Percentiles rank a stretch among this genome's conserved stretches.
These are phyloP conservation scores for Podaxis sp. DNA, from an alignment of 768 basidiomycete species.

Conservation along the genomic window DNA sequence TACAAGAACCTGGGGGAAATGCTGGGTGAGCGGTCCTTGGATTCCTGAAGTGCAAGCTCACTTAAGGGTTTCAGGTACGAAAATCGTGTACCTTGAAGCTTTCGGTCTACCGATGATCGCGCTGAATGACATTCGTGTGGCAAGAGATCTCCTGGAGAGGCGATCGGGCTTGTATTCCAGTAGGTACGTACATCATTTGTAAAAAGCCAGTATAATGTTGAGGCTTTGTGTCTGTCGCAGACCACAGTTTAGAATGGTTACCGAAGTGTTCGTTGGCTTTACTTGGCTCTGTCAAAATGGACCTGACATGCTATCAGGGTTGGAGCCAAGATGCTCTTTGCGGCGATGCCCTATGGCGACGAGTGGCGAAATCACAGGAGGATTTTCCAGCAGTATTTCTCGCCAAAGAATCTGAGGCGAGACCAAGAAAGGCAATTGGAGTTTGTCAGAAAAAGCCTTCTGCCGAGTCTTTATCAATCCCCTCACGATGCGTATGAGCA, in stretches of 20 bases:
- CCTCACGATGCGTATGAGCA: conserved; percentile 8
- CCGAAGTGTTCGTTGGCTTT: neutral
- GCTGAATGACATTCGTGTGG: conserved; percentile 25
- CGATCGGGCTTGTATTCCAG: conserved; percentile 29
- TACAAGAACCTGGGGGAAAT: conserved; percentile 13
- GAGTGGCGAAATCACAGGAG: conserved; percentile 15
- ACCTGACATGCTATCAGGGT: neutral
- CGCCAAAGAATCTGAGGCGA: neutral
- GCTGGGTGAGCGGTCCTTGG: conserved; percentile 10
- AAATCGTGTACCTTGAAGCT: conserved; percentile 18
- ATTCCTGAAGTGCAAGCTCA: neutral
- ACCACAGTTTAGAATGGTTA: neutral
- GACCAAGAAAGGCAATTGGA: conserved; percentile 4
- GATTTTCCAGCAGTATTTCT: conserved; percentile 13
- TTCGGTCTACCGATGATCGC: conserved; percentile 25
- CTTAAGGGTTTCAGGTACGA: neutral
- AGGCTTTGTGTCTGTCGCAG: neutral
- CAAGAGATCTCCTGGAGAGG: conserved; percentile 26
- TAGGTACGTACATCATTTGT: neutral
- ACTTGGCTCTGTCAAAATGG: neutral
- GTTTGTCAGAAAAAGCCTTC: conserved; percentile 1
- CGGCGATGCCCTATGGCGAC: conserved; percentile 12
- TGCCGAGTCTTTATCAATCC: neutral
- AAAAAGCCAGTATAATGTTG: neutral
- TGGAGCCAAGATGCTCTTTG: neutral